phyloP scores from a whole-genome alignment of 352 stramenopile species.

The Globisporangium iwayamae region DNA sequence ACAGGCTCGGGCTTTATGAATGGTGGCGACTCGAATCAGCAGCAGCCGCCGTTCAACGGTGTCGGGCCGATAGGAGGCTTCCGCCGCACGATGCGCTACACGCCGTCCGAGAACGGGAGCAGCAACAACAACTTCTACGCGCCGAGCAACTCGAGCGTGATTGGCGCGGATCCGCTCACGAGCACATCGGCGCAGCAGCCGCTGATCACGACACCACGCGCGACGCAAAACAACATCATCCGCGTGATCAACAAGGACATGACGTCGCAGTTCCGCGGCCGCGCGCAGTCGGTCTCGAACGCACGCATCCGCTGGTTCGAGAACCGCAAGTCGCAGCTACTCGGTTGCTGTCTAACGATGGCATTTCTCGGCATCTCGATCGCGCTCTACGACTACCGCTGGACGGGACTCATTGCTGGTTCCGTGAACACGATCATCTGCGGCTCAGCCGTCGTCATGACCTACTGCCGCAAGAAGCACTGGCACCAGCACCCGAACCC shows the following conservation, averaged over 20 bases:
- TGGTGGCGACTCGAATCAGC: conserved; percentile 19
- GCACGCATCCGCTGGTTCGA: conserved; percentile 85
- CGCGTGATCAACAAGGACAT: conserved; percentile 90
- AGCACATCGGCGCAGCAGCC: conserved; percentile 64
- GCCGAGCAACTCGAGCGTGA: conserved; percentile 23
- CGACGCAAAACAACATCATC: conserved; percentile 73
- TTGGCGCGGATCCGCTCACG: conserved; percentile 21
- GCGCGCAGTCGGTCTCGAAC: conserved; percentile 62
- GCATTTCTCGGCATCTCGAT: conserved; percentile 82
- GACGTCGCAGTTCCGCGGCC: conserved; percentile 80
- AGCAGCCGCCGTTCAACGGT: conserved; percentile 18
- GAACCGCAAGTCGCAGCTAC: conserved; percentile 85
- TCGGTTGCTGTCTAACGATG: conserved; percentile 84
- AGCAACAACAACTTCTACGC: conserved; percentile 31
- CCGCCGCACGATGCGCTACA: conserved; percentile 22
- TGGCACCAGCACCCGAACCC: conserved; percentile 89
- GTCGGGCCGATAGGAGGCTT: conserved; percentile 1
- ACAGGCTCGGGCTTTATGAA: conserved; percentile 14
- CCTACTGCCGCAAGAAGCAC: conserved; percentile 85
- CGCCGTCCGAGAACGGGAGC: conserved; percentile 15
- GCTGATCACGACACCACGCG: conserved; percentile 53
- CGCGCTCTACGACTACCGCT: conserved; percentile 87
- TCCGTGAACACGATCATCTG: conserved; percentile 88
- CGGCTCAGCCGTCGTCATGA: conserved; percentile 79
- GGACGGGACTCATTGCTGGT: conserved; percentile 83